These are phyloP conservation scores for Endocarpon pusillum DNA, from an alignment of 495 filamentous ascomycete species.

Conservation along the genomic window DNA sequence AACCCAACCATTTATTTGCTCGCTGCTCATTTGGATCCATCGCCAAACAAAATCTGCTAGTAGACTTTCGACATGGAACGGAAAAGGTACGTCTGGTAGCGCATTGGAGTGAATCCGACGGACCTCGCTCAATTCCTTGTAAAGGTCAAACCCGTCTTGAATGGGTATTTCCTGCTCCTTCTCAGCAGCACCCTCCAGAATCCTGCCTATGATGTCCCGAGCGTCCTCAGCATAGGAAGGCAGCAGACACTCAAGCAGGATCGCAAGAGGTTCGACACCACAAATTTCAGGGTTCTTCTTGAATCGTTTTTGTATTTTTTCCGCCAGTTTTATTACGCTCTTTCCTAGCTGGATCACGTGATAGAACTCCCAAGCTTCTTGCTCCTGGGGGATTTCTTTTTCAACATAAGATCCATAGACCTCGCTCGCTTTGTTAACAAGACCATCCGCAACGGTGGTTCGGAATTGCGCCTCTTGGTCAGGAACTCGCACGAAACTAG, in stretches of 20 bases:
- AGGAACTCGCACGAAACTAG: constrained; percentile 48
- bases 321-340: constrained; percentile 59
- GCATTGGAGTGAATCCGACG: constrained; percentile 57
- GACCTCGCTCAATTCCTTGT: constrained; percentile 70
- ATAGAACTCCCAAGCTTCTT: constrained; percentile 66
- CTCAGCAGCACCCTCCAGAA: constrained; percentile 51
- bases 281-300: constrained; percentile 74
- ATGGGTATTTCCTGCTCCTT: constrained; percentile 61
- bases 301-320: constrained; percentile 84
- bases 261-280: constrained; percentile 71
- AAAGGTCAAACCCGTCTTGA: constrained; percentile 86
- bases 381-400: constrained; percentile 52
- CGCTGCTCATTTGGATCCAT: constrained; percentile 72
- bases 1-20: constrained; percentile 66
- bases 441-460: constrained; percentile 49
- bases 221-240: constrained; percentile 82
- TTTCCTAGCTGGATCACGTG: constrained; percentile 81
- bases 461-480: constrained; percentile 53
- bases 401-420: constrained; percentile 59
- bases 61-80: constrained; percentile 69
- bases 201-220: constrained; percentile 60
- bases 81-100: constrained; percentile 51
- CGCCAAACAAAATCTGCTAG: constrained; percentile 88
- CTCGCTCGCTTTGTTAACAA: constrained; percentile 52
- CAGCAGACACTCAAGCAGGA: constrained; percentile 66